Evolutionary conservation across 768 basidiomycete species (phyloP).

Genomic region (Tricholoma hemisulphureum): DNA sequence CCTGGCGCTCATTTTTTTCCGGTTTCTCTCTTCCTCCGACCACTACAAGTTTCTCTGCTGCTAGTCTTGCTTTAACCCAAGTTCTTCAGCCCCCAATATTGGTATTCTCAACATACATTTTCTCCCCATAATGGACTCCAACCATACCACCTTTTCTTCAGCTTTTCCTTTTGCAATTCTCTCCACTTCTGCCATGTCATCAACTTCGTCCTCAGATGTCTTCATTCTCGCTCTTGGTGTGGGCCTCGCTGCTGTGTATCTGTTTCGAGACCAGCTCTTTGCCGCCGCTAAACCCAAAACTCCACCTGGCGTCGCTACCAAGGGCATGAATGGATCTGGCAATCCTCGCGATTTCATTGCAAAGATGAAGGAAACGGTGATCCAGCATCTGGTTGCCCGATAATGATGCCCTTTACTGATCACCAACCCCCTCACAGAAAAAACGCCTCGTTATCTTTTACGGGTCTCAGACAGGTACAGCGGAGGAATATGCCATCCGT

Average conservation of each 20-base stretch:
- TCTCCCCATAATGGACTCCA: slow-evolving; percentile 31
- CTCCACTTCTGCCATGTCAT: slow-evolving; percentile 47
- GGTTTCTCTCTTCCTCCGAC: slow-evolving; percentile 6
- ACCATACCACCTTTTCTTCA: slow-evolving; percentile 41
- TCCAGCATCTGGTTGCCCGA: slow-evolving; percentile 27
- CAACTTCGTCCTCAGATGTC: slow-evolving; percentile 68
- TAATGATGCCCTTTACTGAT: slow-evolving; percentile 3
- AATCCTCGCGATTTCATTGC: slow-evolving; percentile 94
- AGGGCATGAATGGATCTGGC: slow-evolving; percentile 62
- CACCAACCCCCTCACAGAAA: slow-evolving; percentile 54
- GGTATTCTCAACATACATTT: slow-evolving; percentile 20
- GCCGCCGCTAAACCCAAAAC: slow-evolving; percentile 62
- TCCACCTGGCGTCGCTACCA: slow-evolving; percentile 42
- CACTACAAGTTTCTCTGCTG: background rate
- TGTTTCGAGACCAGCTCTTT: slow-evolving; percentile 83
- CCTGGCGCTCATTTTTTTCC: slow-evolving; percentile 14
- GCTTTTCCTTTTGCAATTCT: slow-evolving; percentile 33
- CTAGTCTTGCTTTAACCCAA: slow-evolving; percentile 22
- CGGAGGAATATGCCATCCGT: slow-evolving; percentile 97
- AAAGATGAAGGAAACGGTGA: slow-evolving; percentile 91
- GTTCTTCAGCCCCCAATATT: slow-evolving; percentile 23
- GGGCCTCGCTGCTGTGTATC: slow-evolving; percentile 71
- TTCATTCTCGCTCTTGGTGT: slow-evolving; percentile 72
- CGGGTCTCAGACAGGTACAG: slow-evolving; percentile 97
- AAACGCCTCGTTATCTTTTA: slow-evolving; percentile 97